phyloP scores from a whole-genome alignment of 2,329 filamentous ascomycete species.

The Penicillium sp. region DNA sequence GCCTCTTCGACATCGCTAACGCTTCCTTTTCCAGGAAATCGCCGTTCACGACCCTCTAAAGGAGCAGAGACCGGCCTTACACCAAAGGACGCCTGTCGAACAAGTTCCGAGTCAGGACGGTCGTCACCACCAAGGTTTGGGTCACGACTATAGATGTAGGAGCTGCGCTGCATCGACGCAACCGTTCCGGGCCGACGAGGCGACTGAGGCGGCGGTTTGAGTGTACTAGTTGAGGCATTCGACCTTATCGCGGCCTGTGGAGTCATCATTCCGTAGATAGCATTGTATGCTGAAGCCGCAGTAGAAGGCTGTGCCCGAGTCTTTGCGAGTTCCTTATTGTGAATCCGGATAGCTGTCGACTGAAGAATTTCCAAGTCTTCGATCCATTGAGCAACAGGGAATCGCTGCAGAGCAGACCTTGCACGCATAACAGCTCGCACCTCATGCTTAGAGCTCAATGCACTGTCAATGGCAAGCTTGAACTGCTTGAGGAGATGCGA shows the following conservation, averaged over 20 bases:
- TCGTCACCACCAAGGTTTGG: conserved; percentile 30
- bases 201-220: conserved; percentile 31
- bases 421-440: conserved; percentile 60
- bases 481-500: conserved; percentile 61
- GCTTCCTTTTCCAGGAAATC: conserved; percentile 24
- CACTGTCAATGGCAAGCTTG: conserved; percentile 58
- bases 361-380: conserved; percentile 61
- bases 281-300: conserved; percentile 41
- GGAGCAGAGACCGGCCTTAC: conserved; percentile 40
- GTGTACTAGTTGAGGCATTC: conserved; percentile 21
- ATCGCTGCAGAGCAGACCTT: conserved; percentile 59
- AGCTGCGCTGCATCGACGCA: conserved; percentile 37
- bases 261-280: conserved; percentile 38
- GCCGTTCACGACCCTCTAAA: conserved; percentile 27
- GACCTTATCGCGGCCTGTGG: conserved; percentile 20
- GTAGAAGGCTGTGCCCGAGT: conserved; percentile 27
- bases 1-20: conserved; percentile 29
- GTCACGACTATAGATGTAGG: conserved; percentile 38
- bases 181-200: conserved; percentile 34
- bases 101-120: conserved; percentile 30
- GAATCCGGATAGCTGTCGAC: conserved; percentile 54
- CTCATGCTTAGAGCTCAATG: conserved; percentile 53
- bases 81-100: conserved; percentile 38
- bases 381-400: conserved; percentile 63
- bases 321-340: conserved; percentile 42